Conservation (phyloP, 108 stramenopile genomes). For the Skeletonema marinoi region DNA sequence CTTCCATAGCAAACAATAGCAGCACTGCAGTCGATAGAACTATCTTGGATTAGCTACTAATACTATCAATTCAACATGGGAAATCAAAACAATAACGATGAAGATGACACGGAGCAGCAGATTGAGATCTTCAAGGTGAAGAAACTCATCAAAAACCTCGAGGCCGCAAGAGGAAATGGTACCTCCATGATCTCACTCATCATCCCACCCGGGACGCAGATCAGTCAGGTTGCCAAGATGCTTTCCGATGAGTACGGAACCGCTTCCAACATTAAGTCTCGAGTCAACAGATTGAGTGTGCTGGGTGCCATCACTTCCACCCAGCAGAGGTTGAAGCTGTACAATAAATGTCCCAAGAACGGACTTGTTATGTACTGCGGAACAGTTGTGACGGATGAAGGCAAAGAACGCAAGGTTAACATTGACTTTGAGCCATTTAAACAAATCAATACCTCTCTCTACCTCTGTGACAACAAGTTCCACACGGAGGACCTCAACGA, state of each 20-base stretch:
- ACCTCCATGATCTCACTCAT: conserved; percentile 99
- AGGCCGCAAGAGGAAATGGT: conserved; percentile 94
- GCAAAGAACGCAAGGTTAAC: conserved; percentile 97
- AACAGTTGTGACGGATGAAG: conserved; percentile 98
- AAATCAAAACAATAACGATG: background rate
- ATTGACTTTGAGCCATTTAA: conserved; percentile 99
- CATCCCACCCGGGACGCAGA: conserved; percentile 97
- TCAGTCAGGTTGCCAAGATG: conserved; percentile 96
- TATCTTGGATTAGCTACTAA: background rate
- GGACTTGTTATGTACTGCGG: conserved; percentile 98
- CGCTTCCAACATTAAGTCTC: conserved; percentile 98
- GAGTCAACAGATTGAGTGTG: conserved; percentile 96
- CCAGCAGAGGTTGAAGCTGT: conserved; percentile 98
- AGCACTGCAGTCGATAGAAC: too few species aligned
- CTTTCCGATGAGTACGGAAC: conserved; percentile 98
- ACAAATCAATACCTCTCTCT: conserved; percentile 99
- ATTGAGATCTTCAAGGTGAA: conserved; percentile 99
- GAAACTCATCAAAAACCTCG: conserved; percentile 98
- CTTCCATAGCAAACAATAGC: too few species aligned
- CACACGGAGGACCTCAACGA: conserved; percentile 98
- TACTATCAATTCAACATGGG: conserved; percentile 11
- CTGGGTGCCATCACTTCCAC: conserved; percentile 98
- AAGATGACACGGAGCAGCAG: conserved; percentile 60
- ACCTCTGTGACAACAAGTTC: conserved; percentile 99
- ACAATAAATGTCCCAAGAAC: conserved; percentile 90